These are phyloP conservation scores for Kluyveromyces siamensis DNA, from an alignment of 805 yeast species.

Conservation along the genomic window DNA sequence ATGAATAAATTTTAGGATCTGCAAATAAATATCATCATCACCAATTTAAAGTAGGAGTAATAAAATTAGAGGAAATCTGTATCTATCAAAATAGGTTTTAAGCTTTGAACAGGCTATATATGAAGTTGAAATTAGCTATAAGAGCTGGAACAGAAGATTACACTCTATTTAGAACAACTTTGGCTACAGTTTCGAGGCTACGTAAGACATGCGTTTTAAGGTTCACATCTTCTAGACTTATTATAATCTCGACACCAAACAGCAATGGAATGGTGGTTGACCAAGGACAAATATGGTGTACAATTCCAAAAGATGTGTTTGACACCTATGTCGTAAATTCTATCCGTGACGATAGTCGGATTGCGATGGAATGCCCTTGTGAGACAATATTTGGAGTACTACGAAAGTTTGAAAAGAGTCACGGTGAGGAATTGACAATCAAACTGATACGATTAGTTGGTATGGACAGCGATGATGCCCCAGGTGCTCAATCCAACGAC, in stretches of 20 bases:
- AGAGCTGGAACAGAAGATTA: constrained; percentile 26
- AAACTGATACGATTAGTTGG: constrained; percentile 15
- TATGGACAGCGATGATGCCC: constrained; percentile 2
- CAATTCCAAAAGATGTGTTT: constrained; percentile 25
- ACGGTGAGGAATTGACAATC: constrained; percentile 20
- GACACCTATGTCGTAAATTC: constrained; percentile 19
- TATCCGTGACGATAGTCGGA: constrained; percentile 19
- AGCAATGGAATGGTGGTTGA: constrained; percentile 15
- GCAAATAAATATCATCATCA: not conserved
- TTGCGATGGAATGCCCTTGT: constrained; percentile 27
- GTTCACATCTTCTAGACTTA: constrained; percentile 23
- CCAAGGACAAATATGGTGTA: constrained; percentile 27
- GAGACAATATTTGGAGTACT: constrained; percentile 23
- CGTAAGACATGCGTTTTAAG: constrained; percentile 26
- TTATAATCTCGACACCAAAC: constrained; percentile 25
- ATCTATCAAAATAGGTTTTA: too few species aligned
- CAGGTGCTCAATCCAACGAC: constrained; percentile 4
- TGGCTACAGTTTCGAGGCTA: constrained; percentile 23
- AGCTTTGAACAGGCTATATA: constrained; percentile 1
- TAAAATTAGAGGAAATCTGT: not conserved
- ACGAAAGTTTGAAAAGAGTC: constrained; percentile 22
- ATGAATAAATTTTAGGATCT: not conserved
- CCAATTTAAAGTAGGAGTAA: not conserved
- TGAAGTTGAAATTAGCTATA: constrained; percentile 23
- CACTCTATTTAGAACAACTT: constrained; percentile 23